These are phyloP conservation scores for Xylaria flabelliformis DNA, from an alignment of 495 filamentous ascomycete genomes.

Conservation along the genomic window DNA sequence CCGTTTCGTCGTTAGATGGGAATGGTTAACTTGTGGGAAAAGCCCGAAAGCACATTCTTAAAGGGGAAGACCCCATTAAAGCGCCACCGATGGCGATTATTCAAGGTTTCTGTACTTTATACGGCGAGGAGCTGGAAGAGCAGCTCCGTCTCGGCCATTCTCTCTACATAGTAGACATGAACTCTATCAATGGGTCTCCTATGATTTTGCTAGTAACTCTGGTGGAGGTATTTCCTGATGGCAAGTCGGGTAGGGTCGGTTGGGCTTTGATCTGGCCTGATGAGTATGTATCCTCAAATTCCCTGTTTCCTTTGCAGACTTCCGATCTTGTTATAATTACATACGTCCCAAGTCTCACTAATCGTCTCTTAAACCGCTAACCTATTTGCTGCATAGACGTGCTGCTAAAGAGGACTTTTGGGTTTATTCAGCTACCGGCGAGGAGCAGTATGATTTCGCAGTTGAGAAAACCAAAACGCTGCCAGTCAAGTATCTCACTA, in stretches of 20 bases:
- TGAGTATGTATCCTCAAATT: conserved; percentile 21
- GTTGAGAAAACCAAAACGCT: conserved; percentile 34
- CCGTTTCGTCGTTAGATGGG: not conserved
- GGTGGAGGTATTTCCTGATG: conserved; percentile 32
- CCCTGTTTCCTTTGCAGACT: not conserved
- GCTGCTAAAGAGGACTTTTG: conserved; percentile 32
- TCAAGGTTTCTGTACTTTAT: conserved; percentile 33
- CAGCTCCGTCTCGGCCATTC: conserved; percentile 39
- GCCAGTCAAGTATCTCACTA: conserved; percentile 30
- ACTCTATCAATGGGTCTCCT: conserved; percentile 29
- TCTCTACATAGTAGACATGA: conserved; percentile 29
- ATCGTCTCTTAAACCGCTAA: not conserved
- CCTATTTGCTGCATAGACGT: not conserved
- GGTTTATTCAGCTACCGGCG: conserved; percentile 30
- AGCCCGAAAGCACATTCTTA: conserved; percentile 47
- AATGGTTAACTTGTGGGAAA: not conserved
- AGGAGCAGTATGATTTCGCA: conserved; percentile 34
- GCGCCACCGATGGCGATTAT: conserved; percentile 34
- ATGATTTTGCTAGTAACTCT: conserved; percentile 36
- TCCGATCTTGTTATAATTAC: not conserved
- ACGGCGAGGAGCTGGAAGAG: conserved; percentile 34
- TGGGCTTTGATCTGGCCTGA: conserved; percentile 37
- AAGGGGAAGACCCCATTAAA: conserved; percentile 29
- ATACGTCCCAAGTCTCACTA: not conserved
- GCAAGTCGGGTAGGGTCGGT: conserved; percentile 35